These are phyloP conservation scores for Thymus quinquecostatus DNA, from an alignment of 257 asterid genomes.

Conservation along the genomic window DNA sequence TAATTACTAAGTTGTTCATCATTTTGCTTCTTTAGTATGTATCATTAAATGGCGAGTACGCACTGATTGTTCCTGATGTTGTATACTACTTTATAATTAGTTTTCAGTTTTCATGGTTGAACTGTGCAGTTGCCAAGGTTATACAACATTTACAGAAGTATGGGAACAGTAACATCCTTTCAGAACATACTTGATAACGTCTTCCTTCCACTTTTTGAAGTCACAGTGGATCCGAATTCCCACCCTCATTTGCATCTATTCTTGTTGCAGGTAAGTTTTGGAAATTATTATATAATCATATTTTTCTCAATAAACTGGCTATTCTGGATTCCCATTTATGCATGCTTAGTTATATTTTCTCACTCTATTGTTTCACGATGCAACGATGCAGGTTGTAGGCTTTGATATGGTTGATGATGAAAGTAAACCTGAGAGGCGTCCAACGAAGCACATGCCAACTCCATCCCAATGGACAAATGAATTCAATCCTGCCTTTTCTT, in stretches of 20 bases:
- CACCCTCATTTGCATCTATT: conserved; percentile 93
- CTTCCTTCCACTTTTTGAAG: conserved; percentile 93
- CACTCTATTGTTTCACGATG: conserved; percentile 15
- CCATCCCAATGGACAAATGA: conserved; percentile 93
- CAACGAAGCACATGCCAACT: conserved; percentile 94
- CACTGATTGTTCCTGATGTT: conserved; percentile 24
- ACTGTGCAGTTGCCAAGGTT: conserved; percentile 87
- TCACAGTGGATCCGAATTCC: conserved; percentile 83
- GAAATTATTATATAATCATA: conserved; percentile 11
- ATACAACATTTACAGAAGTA: conserved; percentile 84
- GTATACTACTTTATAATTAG: conserved; percentile 18
- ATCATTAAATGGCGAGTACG: neutral
- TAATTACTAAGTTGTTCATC: conserved; percentile 24
- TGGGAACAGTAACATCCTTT: conserved; percentile 94
- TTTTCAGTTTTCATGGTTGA: conserved; percentile 37
- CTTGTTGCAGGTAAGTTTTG: conserved; percentile 68
- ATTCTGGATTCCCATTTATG: conserved; percentile 23
- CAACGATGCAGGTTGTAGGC: conserved; percentile 79
- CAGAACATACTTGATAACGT: conserved; percentile 88
- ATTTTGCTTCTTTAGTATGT: conserved; percentile 1
- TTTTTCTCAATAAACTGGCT: conserved; percentile 12
- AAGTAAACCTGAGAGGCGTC: conserved; percentile 98
- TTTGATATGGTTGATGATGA: conserved; percentile 97
- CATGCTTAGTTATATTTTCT: conserved; percentile 12
- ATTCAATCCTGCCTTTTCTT: conserved; percentile 93